phyloP scores from a whole-genome alignment of 306 rosid genomes.

The Lathyrus sativus region DNA sequence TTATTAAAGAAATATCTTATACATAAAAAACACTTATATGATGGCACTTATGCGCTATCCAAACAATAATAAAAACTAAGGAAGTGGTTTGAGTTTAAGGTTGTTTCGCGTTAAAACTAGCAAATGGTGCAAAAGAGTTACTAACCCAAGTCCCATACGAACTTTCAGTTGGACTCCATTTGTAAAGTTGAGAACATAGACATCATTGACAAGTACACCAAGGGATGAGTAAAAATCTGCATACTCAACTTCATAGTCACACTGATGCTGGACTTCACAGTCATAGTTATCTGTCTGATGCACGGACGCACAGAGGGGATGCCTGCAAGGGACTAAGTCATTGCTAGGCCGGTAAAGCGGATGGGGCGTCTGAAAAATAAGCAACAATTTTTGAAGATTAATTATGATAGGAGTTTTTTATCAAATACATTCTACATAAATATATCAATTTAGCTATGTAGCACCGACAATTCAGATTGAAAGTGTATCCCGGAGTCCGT shows the following conservation, averaged over 20 bases:
- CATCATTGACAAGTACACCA: slow-evolving; percentile 83
- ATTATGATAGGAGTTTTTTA: not conserved
- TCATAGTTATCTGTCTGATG: slow-evolving; percentile 44
- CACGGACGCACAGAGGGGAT: slow-evolving; percentile 68
- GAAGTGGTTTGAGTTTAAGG: slow-evolving; percentile 10
- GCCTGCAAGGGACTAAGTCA: slow-evolving; percentile 66
- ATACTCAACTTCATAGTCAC: slow-evolving; percentile 86
- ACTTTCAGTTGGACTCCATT: slow-evolving; percentile 66
- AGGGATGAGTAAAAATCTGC: slow-evolving; percentile 86
- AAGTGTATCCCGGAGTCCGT: too few species aligned
- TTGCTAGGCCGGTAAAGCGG: slow-evolving; percentile 77
- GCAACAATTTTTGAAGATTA: slow-evolving; percentile 21
- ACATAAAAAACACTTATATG: not conserved
- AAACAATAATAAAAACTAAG: not conserved
- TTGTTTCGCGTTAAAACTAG: not conserved
- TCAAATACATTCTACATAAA: slow-evolving; percentile 2
- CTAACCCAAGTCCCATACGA: slow-evolving; percentile 80
- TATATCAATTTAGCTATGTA: not conserved
- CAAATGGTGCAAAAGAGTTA: slow-evolving; percentile 24
- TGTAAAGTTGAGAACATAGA: slow-evolving; percentile 64
- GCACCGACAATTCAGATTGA: too few species aligned
- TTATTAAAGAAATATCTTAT: not conserved
- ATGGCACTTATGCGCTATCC: not conserved
- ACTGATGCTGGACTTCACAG: slow-evolving; percentile 69
- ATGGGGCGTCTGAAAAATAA: slow-evolving; percentile 74